Conservation (phyloP, 192 early-diverging fungal genomes). For the Backusella luteola region DNA sequence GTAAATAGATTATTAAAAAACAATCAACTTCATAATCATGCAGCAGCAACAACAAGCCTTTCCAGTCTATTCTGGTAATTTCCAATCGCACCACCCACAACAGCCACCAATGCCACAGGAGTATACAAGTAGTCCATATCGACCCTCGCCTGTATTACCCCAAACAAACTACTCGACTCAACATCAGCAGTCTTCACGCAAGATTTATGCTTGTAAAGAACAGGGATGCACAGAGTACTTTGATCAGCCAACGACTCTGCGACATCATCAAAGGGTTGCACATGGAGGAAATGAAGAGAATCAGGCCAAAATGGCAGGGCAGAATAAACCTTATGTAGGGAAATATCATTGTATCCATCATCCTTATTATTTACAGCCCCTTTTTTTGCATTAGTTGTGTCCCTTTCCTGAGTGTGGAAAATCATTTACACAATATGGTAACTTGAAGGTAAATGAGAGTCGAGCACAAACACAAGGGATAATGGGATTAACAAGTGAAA, state of each 20-base stretch:
- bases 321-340: slow-evolving; percentile 8
- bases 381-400: slow-evolving; percentile 2
- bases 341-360: background rate
- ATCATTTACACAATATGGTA: slow-evolving; percentile 18
- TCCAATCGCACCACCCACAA: background rate
- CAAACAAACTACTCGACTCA: background rate
- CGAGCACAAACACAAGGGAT: background rate
- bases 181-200: slow-evolving; percentile 2
- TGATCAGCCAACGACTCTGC: background rate
- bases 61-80: background rate
- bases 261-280: slow-evolving; percentile 4
- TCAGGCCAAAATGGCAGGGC: background rate
- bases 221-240: slow-evolving; percentile 11
- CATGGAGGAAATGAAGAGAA: slow-evolving; percentile 13
- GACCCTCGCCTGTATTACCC: background rate
- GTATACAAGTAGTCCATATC: background rate
- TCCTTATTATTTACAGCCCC: background rate
- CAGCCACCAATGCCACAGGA: background rate
- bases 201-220: slow-evolving; percentile 12
- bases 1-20: background rate
- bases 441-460: slow-evolving; percentile 7
- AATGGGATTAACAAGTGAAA: background rate
- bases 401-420: background rate
- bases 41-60: background rate
- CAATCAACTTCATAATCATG: background rate